phyloP scores from a whole-genome alignment of 1,284 basidiomycete genomes.

The Cutaneotrichosporon mucoides region DNA sequence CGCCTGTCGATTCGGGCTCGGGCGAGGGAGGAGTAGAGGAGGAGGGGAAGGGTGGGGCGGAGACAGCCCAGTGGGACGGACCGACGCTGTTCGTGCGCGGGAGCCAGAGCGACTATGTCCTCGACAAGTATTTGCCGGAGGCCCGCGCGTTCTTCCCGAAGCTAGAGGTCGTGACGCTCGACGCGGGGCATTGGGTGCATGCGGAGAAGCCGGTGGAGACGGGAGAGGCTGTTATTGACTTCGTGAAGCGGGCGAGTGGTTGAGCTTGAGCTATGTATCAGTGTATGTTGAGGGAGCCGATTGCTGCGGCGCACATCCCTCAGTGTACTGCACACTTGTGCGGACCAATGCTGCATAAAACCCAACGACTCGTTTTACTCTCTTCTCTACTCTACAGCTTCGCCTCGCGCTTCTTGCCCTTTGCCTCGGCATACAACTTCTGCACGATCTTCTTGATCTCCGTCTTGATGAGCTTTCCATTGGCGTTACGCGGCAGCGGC shows the following conservation, averaged over 20 bases:
- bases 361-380: too few relatives aligned
- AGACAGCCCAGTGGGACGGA: constrained; percentile 51
- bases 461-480: constrained; percentile 18
- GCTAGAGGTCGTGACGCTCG: constrained; percentile 43
- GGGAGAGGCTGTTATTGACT: constrained; percentile 33
- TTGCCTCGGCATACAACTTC: constrained; percentile 2
- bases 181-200: constrained; percentile 50
- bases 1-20: too few relatives aligned
- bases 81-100: constrained; percentile 56
- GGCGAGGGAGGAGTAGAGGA: too few relatives aligned
- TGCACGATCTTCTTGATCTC: constrained; percentile 16
- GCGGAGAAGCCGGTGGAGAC: constrained; percentile 45
- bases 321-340: too few relatives aligned
- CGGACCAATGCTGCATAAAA: too few relatives aligned
- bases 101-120: constrained; percentile 53
- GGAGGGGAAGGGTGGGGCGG: too few relatives aligned
- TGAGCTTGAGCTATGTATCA: too few relatives aligned
- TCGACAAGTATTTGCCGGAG: constrained; percentile 50
- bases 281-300: too few relatives aligned
- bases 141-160: constrained; percentile 53
- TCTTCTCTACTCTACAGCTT: constrained; percentile 7
- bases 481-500: constrained; percentile 16
- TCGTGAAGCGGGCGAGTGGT: constrained; percentile 22
- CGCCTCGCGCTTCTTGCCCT: constrained; percentile 2
- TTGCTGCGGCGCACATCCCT: too few relatives aligned